Evolutionary conservation across 805 yeast genomes (phyloP).

Genomic region (Hanseniaspora taiwanica): DNA sequence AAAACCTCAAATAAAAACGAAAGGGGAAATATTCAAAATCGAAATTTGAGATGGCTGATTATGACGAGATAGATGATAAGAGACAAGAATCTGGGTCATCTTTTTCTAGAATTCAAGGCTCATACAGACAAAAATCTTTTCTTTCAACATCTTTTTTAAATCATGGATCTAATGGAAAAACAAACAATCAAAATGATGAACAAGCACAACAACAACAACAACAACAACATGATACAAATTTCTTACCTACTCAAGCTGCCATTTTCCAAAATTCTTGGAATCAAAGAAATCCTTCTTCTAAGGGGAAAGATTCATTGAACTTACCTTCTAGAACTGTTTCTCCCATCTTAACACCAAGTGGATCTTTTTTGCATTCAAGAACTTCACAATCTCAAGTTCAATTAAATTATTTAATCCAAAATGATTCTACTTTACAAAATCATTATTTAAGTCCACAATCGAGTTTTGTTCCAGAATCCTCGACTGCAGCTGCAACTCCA

Average conservation of each 20-base stretch:
- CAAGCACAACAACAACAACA: not conserved
- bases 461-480: too few relatives aligned
- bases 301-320: too few relatives aligned
- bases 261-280: not conserved
- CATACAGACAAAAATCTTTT: not conserved
- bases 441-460: constrained; percentile 19
- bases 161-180: not conserved
- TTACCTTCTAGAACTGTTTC: not conserved
- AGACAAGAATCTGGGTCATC: not conserved
- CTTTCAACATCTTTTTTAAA: not conserved
- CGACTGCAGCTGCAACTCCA: too few relatives aligned
- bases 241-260: not conserved
- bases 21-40: not conserved
- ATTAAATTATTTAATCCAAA: constrained; percentile 17
- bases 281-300: too few relatives aligned
- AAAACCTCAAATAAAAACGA: not conserved
- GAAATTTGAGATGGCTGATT: not conserved
- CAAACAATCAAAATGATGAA: not conserved
- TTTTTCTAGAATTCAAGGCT: too few relatives aligned
- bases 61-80: not conserved
- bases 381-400: constrained; percentile 26
- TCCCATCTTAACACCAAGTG: not conserved
- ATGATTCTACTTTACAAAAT: constrained; percentile 11
- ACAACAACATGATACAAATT: too few relatives aligned
- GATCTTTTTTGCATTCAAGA: constrained; percentile 12